phyloP scores from a whole-genome alignment of 2,329 filamentous ascomycete species.

The Byssoonygena ceratinophila region DNA sequence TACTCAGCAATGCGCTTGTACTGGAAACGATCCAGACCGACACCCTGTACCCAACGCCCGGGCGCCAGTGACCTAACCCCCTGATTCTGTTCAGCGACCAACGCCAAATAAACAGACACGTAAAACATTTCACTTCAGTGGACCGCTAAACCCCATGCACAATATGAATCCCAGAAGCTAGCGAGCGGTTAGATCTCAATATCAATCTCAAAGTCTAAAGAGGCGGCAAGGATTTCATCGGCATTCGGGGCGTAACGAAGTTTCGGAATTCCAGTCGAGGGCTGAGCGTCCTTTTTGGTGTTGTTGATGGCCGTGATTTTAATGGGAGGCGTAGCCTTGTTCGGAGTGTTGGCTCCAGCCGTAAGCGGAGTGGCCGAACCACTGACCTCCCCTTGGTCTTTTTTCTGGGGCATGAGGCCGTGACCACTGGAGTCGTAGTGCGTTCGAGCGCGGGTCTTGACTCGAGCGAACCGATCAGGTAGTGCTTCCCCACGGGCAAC shows the following conservation, averaged over 20 bases:
- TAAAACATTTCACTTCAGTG: not conserved
- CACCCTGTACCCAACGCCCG: not conserved
- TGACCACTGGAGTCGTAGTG: slow-evolving; percentile 52
- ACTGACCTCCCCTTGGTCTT: slow-evolving; percentile 40
- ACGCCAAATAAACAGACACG: not conserved
- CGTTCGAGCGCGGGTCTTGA: slow-evolving; percentile 58
- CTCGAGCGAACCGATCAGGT: slow-evolving; percentile 45
- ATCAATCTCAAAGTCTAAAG: slow-evolving; percentile 79
- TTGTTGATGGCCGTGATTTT: slow-evolving; percentile 27
- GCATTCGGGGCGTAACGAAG: slow-evolving; percentile 70
- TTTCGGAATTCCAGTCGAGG: slow-evolving; percentile 48
- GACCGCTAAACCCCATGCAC: not conserved
- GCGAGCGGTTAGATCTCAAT: slow-evolving; percentile 46
- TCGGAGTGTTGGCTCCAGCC: slow-evolving; percentile 45
- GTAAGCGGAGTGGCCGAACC: slow-evolving; percentile 41
- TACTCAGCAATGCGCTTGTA: not conserved
- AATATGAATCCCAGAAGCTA: not conserved
- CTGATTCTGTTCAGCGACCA: not conserved
- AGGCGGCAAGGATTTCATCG: slow-evolving; percentile 77
- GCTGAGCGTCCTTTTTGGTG: slow-evolving; percentile 30
- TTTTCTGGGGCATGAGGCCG: slow-evolving; percentile 29
- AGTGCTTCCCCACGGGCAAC: slow-evolving; percentile 54
- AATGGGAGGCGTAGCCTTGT: slow-evolving; percentile 45
- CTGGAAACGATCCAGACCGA: not conserved
- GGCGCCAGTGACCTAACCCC: not conserved